Base-by-base conservation (phyloP, 345 rosid genomes). In the Eucalyptus lansdowneana region DNA sequence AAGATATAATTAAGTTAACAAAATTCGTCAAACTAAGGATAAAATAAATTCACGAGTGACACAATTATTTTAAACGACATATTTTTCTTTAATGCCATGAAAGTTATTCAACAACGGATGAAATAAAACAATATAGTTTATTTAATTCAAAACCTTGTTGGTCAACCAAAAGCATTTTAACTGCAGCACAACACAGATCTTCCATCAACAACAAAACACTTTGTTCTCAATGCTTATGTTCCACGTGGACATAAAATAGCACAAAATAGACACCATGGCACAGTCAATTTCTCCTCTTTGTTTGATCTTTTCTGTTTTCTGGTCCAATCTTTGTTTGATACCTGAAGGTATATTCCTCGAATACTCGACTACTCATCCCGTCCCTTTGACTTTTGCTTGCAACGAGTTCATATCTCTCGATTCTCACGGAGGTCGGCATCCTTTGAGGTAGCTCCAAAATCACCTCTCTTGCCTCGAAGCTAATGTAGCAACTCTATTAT, bases 391-490 rank as follows among this genome's bases (percentile, higher is more conserved):
- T 29, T 60, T 62, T 62, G 69, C 69, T 62, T 27, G 31, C 69
- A 62, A 62, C 14, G 69, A 62, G 34, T 13, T 27, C 34, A 62
- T 13, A 29, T 27, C 31, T 62, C 34, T 62, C 16, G 16, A 62
- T 62, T 62, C 16, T 29, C 69, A 6, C 1, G 6, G n/a, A 6
- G 31, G 67, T 25, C 15, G 9, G 15, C 31, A 11, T 60, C 2
- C n/a, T 58, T 58, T 27, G 14, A 58, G 14, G n/a, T 11, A 58
- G 14, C n/a, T 58, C 67, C 15, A 58, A 25, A 12, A 60, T 60
- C 29, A 12, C 15, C 14, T 12, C n/a, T 25, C 15, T 60, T 60
- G 14, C n/a, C 1, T 1, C 0, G 2, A 25, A 60, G 67, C 14
- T 60, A 6, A 60, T 60, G 29, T 1, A 25, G n/a, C 31, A 11